Conservation (phyloP, 192 early-diverging fungal species). For the Borealophlyctis nickersoniae region DNA sequence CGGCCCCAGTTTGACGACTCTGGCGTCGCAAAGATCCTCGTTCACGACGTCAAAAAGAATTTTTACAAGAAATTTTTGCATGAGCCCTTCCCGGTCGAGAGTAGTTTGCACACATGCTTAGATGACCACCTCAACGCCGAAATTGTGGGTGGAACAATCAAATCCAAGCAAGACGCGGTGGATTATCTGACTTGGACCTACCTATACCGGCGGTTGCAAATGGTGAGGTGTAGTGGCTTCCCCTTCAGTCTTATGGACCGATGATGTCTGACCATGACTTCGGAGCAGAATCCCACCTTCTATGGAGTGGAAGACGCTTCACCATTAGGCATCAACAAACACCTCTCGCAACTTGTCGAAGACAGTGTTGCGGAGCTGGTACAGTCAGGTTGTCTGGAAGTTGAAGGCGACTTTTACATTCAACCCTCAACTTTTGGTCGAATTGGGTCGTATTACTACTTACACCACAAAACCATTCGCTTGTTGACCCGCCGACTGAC, state of each 20-base stretch:
- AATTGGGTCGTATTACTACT: conserved; percentile 91
- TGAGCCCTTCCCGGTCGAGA: conserved; percentile 72
- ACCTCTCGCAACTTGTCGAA: conserved; percentile 79
- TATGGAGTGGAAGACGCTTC: conserved; percentile 83
- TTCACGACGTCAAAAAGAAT: conserved; percentile 94
- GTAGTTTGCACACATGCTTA: conserved; percentile 47
- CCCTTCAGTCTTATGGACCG: background rate
- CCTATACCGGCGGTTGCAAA: conserved; percentile 82
- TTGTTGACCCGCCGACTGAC: conserved; percentile 61
- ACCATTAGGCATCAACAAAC: conserved; percentile 62
- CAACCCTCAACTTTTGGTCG: conserved; percentile 70
- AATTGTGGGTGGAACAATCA: conserved; percentile 82
- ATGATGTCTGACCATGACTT: conserved; percentile 5
- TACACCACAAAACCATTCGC: conserved; percentile 76
- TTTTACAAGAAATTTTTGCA: conserved; percentile 99
- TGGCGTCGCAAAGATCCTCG: conserved; percentile 89
- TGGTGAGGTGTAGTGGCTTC: conserved; percentile 33
- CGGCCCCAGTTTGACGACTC: conserved; percentile 94
- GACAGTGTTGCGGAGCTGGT: conserved; percentile 66
- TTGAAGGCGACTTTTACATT: conserved; percentile 63
- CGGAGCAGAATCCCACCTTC: conserved; percentile 84
- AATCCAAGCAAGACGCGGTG: conserved; percentile 87
- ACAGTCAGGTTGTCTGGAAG: conserved; percentile 69
- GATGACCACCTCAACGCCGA: conserved; percentile 96
- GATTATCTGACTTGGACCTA: conserved; percentile 98